Conservation (phyloP, 306 rosid species). For the Cicer yamashitae region DNA sequence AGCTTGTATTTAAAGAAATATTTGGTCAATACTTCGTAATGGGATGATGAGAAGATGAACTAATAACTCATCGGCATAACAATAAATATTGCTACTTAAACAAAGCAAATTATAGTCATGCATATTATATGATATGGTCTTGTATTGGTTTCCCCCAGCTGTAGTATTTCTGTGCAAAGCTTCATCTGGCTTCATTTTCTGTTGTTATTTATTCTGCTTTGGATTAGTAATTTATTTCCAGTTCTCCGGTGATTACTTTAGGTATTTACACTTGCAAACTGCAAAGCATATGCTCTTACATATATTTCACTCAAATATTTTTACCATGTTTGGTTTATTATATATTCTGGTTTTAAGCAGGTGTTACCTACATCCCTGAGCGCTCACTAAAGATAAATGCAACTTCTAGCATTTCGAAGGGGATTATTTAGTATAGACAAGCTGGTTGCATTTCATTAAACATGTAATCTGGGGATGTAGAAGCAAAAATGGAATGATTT, state of each 20-base stretch:
- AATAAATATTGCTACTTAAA: not conserved
- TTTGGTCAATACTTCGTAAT: conserved; percentile 35
- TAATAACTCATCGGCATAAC: conserved; percentile 8
- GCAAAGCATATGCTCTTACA: conserved; percentile 20
- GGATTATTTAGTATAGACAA: conserved; percentile 56
- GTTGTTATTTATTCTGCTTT: not conserved
- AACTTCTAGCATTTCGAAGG: conserved; percentile 91
- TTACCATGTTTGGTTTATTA: conserved; percentile 18
- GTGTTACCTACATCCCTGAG: conserved; percentile 87
- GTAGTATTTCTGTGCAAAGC: conserved; percentile 18
- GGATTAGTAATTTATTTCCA: conserved; percentile 29
- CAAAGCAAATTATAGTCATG: conserved; percentile 18
- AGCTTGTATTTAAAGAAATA: conserved; percentile 10
- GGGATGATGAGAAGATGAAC: conserved; percentile 30
- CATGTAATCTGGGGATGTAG: conserved; percentile 30
- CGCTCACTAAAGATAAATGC: conserved; percentile 83
- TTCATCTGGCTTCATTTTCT: conserved; percentile 18
- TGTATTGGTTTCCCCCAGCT: conserved; percentile 26
- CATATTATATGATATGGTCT: conserved; percentile 14
- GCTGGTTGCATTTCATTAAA: conserved; percentile 41
- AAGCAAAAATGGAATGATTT: conserved; percentile 38
- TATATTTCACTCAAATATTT: not conserved
- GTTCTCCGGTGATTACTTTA: conserved; percentile 2
- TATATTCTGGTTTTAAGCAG: conserved; percentile 57
- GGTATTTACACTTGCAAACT: conserved; percentile 15